Evolutionary conservation across 2,329 filamentous ascomycete species (phyloP).

Genomic region (Cryoendolithus antarcticus): DNA sequence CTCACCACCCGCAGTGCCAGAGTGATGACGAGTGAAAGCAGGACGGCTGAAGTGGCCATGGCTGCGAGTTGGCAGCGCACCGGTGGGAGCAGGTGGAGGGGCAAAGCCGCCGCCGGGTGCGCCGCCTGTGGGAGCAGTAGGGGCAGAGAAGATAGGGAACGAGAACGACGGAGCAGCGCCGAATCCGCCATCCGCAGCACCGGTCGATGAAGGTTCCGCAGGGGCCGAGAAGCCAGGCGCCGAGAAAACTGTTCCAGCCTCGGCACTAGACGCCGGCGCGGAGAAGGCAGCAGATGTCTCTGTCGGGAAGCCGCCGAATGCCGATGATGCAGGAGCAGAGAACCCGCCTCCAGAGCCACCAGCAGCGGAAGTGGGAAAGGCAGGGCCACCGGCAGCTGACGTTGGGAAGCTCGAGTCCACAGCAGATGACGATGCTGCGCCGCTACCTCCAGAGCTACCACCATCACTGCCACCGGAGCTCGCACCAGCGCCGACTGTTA

Average conservation of each 20-base stretch:
- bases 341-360: slow-evolving; percentile 1
- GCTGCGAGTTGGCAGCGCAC: too few species aligned
- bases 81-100: too few species aligned
- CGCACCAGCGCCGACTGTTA: slow-evolving; percentile 8
- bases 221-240: neutral
- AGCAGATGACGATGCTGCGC: neutral
- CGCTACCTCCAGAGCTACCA: too few species aligned
- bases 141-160: slow-evolving; percentile 11
- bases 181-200: slow-evolving; percentile 2
- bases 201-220: neutral
- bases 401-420: neutral
- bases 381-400: neutral
- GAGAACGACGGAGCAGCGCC: slow-evolving; percentile 13
- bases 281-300: neutral
- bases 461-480: slow-evolving; percentile 1
- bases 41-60: too few species aligned
- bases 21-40: too few species aligned
- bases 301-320: neutral
- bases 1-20: too few species aligned
- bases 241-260: too few species aligned
- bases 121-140: slow-evolving; percentile 10
- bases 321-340: neutral
- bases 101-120: slow-evolving; percentile 8
- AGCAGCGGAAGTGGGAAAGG: neutral
- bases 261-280: neutral